Evolutionary conservation across 331 rosid genomes (phyloP), one percentile per base, ranked within the genome.

Genomic region (Spiraea crenata): DNA sequence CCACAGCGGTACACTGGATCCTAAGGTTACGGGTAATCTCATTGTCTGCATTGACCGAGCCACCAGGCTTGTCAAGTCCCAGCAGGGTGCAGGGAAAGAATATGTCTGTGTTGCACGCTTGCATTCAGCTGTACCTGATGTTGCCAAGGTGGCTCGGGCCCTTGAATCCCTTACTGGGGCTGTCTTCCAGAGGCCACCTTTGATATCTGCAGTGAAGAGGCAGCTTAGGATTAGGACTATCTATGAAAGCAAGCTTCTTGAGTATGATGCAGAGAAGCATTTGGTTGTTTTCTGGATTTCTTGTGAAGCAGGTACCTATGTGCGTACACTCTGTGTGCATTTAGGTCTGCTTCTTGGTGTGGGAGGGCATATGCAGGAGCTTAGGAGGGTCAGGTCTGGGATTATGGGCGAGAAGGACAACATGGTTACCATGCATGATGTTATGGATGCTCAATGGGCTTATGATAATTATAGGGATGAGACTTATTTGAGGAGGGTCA

Each of bases 11-110:
- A 92, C 98, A 35, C 85, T 92, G 0, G 98, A 92, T 51, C 98
- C 98, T 13, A 92, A 92, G 52, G 98, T 92, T 66, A 92, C 97
- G 40, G 98, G 98, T 0, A 92, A 92, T 61, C 85, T 92, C 15
- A 92, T 92, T 57, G 98, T 90, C 61, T 92, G 98, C 73, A 88
- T 92, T 51, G 96, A 92, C 74, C 73, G 98, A n/a, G 98, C 98
- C 46, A 92, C 98, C 0, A 80, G 98, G 37, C 80, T 90, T 1
- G 98, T 92, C 2, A 92, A 90, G 31, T 92, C 98, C 35, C 97
- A 92, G 73, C 98, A 92, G 58, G 98, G 97, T 61, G 98, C 98
- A 0, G 98, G 98, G 1, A 92, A 92, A 46, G 98, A 92, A 85
- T 92, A 90, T 34, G 98, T 90, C 3, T 92, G 98, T 63, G 67